phyloP scores from a whole-genome alignment of 2,329 filamentous ascomycete species.

The Trichoderma arundinaceum region DNA sequence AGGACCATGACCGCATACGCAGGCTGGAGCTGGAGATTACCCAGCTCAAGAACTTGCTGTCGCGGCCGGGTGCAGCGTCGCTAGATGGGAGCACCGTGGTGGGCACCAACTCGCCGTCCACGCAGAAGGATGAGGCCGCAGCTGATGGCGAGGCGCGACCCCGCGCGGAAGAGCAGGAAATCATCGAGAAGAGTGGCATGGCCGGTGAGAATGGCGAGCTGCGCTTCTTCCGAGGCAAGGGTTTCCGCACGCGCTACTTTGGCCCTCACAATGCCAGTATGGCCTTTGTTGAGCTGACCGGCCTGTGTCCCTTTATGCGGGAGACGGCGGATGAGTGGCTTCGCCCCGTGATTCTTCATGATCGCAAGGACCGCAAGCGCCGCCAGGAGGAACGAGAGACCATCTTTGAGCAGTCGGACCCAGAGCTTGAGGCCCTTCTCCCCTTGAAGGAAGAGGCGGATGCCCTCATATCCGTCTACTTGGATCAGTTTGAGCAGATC shows the following conservation, averaged over 20 bases:
- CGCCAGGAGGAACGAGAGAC: constrained; percentile 59
- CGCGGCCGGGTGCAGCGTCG: constrained; percentile 51
- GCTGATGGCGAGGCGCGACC: constrained; percentile 43
- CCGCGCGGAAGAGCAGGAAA: constrained; percentile 48
- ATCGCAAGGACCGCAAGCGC: constrained; percentile 61
- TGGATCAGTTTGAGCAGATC: constrained; percentile 62
- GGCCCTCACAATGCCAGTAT: constrained; percentile 66
- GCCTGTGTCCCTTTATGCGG: constrained; percentile 65
- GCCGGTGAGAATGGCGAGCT: constrained; percentile 58
- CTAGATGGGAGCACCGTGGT: constrained; percentile 59
- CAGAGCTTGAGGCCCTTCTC: constrained; percentile 56
- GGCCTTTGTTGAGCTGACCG: constrained; percentile 63
- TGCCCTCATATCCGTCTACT: constrained; percentile 56
- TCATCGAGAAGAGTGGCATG: constrained; percentile 49
- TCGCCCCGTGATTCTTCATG: constrained; percentile 61
- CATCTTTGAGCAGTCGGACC: constrained; percentile 54
- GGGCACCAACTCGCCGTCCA: constrained; percentile 52
- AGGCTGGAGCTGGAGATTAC: constrained; percentile 64
- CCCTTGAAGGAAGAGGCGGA: constrained; percentile 56
- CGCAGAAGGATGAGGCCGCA: constrained; percentile 50
- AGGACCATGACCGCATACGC: constrained; percentile 64
- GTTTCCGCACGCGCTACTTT: constrained; percentile 65
- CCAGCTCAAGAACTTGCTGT: constrained; percentile 60
- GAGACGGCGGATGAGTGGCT: constrained; percentile 68
- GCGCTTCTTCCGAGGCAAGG: constrained; percentile 63